Evolutionary conservation across 768 basidiomycete species (phyloP), one percentile per base, ranked within the genome.

Genomic region (Lentinula guzmanii): DNA sequence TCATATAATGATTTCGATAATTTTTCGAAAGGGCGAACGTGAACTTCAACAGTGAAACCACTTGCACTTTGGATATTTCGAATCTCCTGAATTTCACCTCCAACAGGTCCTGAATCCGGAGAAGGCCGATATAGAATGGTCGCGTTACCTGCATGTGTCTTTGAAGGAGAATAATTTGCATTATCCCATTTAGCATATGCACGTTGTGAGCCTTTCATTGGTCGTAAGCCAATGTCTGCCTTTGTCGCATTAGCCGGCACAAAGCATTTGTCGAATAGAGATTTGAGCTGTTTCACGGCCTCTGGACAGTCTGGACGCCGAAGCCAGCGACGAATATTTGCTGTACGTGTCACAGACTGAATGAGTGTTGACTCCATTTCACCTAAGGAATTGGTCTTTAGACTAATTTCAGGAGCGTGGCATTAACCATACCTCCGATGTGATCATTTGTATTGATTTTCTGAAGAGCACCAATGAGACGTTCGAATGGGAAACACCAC

Each of bases 401-500:
- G 4, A 7, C 13, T 21, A 15, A 51, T 4, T n/a, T 3, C 11
- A 18, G 21, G 31, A 35, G 24, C 24, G 24, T 45, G 37, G 7
- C 18, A 76, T 77, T 43, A 37, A 28, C 11, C 46, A 15, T 39
- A 60, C 58, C 58, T 7, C 58, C 58, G 8, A 60, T 60, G 46
- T 60, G 58, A 39, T 50, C 58, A 60, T 79, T 80, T 0, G 64
- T 74, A 3, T 64, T 51, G 10, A 77, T 66, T 2, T 63, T 50
- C 46, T 80, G 76, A 1, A 79, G 62, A 41, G 64, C 69, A 1
- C 77, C 73, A 53, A 79, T 78, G 5, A 74, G 59, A 0, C 66
- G 63, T 62, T 79, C 74, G 58, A 76, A 77, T 0, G 74, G 74
- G 61, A 76, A 78, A 16, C 65, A 68, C 74, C 73, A 78, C 79